A percentile compares a stretch with the other conserved stretches of the same genome.
Evolutionary conservation across 345 rosid species (phyloP).

Genomic region (Eucalyptus polybractea): DNA sequence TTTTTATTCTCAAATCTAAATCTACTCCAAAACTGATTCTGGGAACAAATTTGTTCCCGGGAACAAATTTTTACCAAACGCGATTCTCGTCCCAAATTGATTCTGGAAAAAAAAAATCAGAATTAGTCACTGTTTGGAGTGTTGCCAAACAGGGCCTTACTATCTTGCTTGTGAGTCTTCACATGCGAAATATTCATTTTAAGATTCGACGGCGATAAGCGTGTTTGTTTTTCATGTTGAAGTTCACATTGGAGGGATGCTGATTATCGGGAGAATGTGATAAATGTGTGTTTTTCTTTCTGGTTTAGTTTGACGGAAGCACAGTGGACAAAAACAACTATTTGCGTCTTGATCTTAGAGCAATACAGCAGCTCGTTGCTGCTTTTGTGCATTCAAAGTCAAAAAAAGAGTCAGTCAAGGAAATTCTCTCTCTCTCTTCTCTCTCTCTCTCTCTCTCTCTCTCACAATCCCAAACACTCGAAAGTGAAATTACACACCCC

Average conservation of each 20-base stretch:
- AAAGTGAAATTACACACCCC: conserved; percentile 60
- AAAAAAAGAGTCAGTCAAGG: conserved; percentile 47
- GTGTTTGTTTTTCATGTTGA: neutral
- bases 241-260: neutral
- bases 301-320: neutral
- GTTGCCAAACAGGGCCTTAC: too few species aligned
- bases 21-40: too few species aligned
- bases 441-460: conserved; percentile 1
- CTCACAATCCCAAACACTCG: conserved; percentile 34
- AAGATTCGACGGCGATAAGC: neutral
- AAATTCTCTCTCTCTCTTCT: neutral
- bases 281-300: neutral
- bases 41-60: too few species aligned
- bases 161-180: neutral
- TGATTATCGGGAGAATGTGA: neutral
- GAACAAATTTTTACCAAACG: too few species aligned
- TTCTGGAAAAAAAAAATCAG: too few species aligned
- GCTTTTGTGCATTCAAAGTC: conserved; percentile 30
- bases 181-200: neutral
- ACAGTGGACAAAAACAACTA: neutral
- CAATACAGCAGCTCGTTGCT: neutral
- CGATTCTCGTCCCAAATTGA: too few species aligned
- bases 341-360: neutral
- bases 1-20: too few species aligned
- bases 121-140: too few species aligned